These are phyloP conservation scores for Sporothrix curviconia DNA, from an alignment of 2,329 filamentous ascomycete genomes.

Conservation along the genomic window DNA sequence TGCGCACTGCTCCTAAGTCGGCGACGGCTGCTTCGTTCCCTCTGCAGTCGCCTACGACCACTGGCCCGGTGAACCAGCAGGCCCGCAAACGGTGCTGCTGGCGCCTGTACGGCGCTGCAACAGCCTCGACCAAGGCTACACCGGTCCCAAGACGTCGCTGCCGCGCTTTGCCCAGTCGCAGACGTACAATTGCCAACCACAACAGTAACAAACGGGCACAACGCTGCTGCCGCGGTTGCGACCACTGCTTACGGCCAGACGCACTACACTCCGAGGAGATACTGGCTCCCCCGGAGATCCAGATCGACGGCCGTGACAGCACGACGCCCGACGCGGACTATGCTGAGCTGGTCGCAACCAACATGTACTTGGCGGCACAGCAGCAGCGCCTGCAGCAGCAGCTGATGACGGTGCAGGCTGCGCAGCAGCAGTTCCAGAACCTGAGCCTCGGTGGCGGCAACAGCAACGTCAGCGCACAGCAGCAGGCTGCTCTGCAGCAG, in stretches of 20 bases:
- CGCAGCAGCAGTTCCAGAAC: constrained; percentile 74
- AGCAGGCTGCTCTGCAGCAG: constrained; percentile 40
- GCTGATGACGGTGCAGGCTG: constrained; percentile 73
- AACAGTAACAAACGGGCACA: no score
- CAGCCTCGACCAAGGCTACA: constrained; percentile 39
- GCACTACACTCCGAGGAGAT: constrained; percentile 81
- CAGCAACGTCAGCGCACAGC: constrained; percentile 32
- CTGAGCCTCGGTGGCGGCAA: constrained; percentile 53
- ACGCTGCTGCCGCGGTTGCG: not conserved
- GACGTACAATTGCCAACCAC: constrained; percentile 21
- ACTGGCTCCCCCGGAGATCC: constrained; percentile 73
- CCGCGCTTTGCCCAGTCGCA: constrained; percentile 34
- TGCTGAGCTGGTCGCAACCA: constrained; percentile 83
- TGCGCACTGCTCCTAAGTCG: constrained; percentile 90
- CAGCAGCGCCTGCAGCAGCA: constrained; percentile 94
- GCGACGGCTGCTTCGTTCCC: constrained; percentile 61
- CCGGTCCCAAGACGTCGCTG: constrained; percentile 51
- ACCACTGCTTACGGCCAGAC: constrained; percentile 26
- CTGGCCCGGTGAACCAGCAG: constrained; percentile 33
- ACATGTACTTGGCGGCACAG: constrained; percentile 86
- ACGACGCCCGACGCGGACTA: constrained; percentile 81
- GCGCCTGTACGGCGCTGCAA: constrained; percentile 40
- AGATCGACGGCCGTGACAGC: constrained; percentile 62
- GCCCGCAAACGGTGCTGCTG: constrained; percentile 35
- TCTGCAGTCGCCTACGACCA: constrained; percentile 36